Base-by-base conservation (phyloP, 164 flowering plant species). In the Malania oleifera region DNA sequence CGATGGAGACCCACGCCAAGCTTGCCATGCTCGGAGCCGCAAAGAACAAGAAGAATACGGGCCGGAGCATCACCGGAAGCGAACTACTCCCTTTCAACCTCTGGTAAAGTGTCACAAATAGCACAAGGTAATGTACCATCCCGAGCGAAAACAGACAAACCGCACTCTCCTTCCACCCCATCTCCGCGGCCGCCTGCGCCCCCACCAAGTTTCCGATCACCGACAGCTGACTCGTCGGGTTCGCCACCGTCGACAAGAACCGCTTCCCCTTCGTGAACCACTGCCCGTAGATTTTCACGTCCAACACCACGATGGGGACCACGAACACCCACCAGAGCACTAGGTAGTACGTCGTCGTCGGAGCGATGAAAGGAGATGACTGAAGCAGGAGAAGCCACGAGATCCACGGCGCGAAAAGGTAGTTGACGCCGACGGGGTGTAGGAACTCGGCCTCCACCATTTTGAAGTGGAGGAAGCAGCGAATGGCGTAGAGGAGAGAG, bases 121-220 rank as follows among this genome's bases (percentile, higher is more conserved):
- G 67, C 34, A 73, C 77, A 20, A 70, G 23, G 47, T 73, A 73
- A 28, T 73, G 77, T 2, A 47, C 66, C 66, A 70, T 55, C 11
- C 74, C 77, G 23, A 73, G 23, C 0, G 77, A 62, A 40, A 66
- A 73, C 63, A 73, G 15, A 44, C 59, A 66, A 12, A 73, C 5
- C 6, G 77, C 71, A 35, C 63, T 44, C 63, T 73, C 77, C 7
- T 26, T 59, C 77, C 73, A 73, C 24, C 77, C 77, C 77, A 73
- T 73, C 25, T 63, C 27, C 6, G 73, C 71, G 18, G 68, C 73
- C 1, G 67, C 71, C 40, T 35, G 58, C 0, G 77, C 71, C 14
- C 59, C 74, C 20, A 66, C 73, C 45, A 73, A 27, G 68, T 73
- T 73, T 40, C 73, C 77, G 0, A 73, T 66, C 48, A 69, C 73